Percentiles rank a stretch among this genome's conserved stretches.
These are phyloP conservation scores for Trichomonascus vanleenenianus DNA, from an alignment of 805 yeast species.

Conservation along the genomic window DNA sequence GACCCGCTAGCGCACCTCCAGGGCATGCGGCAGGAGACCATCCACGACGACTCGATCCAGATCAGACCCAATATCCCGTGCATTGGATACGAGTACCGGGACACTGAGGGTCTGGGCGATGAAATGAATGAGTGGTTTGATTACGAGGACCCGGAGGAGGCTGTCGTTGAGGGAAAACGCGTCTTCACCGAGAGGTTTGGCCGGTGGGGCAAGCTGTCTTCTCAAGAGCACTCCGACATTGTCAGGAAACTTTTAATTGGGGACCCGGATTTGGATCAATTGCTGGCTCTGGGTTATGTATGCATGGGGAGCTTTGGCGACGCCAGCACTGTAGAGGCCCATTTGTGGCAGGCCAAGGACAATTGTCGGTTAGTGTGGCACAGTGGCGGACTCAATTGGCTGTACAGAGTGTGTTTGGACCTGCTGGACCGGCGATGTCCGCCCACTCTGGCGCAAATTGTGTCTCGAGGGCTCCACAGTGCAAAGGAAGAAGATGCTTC, in stretches of 20 bases:
- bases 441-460: not conserved
- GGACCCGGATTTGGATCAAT: constrained; percentile 2
- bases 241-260: not conserved
- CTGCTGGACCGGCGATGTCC: constrained; percentile 3
- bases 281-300: constrained; percentile 24
- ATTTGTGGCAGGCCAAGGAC: constrained; percentile 20
- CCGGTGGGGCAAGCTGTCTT: constrained; percentile 1
- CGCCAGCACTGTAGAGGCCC: constrained; percentile 17
- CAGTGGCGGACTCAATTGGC: constrained; percentile 7
- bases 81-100: constrained; percentile 36
- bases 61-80: constrained; percentile 6
- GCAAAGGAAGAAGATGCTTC: not conserved
- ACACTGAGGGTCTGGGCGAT: constrained; percentile 28
- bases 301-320: constrained; percentile 27
- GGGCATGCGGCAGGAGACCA: too few relatives aligned
- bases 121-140: constrained; percentile 46
- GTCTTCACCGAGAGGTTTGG: constrained; percentile 6
- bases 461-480: not conserved
- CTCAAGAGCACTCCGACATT: constrained; percentile 1
- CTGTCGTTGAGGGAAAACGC: constrained; percentile 11
- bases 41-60: too few relatives aligned
- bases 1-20: too few relatives aligned
- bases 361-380: constrained; percentile 21
- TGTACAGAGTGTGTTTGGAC: not conserved
- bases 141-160: constrained; percentile 6